Conservation (phyloP, 257 asterid genomes). For the Rubia yunnanensis region DNA sequence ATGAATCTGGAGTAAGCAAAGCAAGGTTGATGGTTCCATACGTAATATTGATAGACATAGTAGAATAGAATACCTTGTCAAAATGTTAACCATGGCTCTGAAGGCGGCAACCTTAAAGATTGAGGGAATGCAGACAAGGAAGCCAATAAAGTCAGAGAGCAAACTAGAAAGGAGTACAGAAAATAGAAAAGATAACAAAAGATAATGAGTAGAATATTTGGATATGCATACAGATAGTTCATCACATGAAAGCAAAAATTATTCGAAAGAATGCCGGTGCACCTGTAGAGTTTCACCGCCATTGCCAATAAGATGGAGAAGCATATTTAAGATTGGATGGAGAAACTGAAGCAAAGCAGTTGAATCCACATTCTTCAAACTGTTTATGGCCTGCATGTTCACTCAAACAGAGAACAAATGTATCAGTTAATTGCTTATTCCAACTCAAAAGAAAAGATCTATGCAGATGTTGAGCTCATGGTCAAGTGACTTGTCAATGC, state of each 20-base stretch:
- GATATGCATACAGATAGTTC: neutral
- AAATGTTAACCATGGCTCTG: slow-evolving; percentile 99
- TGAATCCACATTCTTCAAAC: slow-evolving; percentile 97
- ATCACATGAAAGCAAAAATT: neutral
- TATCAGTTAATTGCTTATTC: slow-evolving; percentile 4
- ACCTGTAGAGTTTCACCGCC: slow-evolving; percentile 99
- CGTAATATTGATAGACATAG: slow-evolving; percentile 8
- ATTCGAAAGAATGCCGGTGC: slow-evolving; percentile 6
- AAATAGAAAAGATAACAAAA: slow-evolving; percentile 9
- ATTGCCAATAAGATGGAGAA: slow-evolving; percentile 97
- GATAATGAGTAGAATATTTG: neutral
- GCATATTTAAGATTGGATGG: slow-evolving; percentile 96
- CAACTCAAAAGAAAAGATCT: neutral
- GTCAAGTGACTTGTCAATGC: neutral
- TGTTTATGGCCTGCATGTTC: slow-evolving; percentile 84
- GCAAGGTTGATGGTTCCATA: slow-evolving; percentile 1
- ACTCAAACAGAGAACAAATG: slow-evolving; percentile 3
- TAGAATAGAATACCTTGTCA: slow-evolving; percentile 60
- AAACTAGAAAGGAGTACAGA: slow-evolving; percentile 4
- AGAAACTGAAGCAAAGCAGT: slow-evolving; percentile 98
- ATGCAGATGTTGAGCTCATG: neutral
- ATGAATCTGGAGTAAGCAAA: neutral
- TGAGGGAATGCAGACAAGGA: slow-evolving; percentile 12
- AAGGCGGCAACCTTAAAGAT: slow-evolving; percentile 90
- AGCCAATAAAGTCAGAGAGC: slow-evolving; percentile 5